A percentile compares a stretch with the other conserved stretches of the same genome.
These are phyloP conservation scores for Fusarium praegraminearum DNA, from an alignment of 2,329 filamentous ascomycete species.

Conservation along the genomic window DNA sequence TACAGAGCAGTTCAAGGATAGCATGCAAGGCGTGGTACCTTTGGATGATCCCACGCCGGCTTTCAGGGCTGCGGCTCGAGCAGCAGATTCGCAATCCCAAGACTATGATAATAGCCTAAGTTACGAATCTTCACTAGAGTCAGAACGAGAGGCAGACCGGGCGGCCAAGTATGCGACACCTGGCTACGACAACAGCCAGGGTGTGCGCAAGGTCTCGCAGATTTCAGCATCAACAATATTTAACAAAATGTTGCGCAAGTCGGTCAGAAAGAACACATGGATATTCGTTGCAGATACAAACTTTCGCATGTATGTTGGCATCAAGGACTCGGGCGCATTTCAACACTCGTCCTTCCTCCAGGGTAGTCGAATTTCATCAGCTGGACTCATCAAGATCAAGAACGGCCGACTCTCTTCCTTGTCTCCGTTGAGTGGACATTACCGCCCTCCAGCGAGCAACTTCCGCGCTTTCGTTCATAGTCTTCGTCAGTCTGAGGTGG, in stretches of 20 bases:
- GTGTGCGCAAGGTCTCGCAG: conserved; percentile 67
- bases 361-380: conserved; percentile 82
- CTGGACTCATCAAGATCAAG: conserved; percentile 87
- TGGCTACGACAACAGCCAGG: conserved; percentile 70
- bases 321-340: conserved; percentile 89
- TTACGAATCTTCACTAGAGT: conserved; percentile 57
- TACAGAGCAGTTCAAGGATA: conserved; percentile 80
- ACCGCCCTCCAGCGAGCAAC: conserved; percentile 84
- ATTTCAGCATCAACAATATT: conserved; percentile 79
- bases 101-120: conserved; percentile 45
- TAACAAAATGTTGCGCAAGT: conserved; percentile 81
- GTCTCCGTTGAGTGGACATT: conserved; percentile 81
- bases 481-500: conserved; percentile 78
- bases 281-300: conserved; percentile 91
- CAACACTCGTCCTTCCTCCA: conserved; percentile 93
- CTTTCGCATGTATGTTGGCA: conserved; percentile 87
- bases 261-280: conserved; percentile 89
- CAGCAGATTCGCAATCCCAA: conserved; percentile 15
- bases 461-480: conserved; percentile 84
- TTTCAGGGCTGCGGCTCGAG: conserved; percentile 53
- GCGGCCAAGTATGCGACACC: conserved; percentile 75
- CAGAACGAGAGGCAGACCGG: conserved; percentile 68
- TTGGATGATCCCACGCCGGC: conserved; percentile 69
- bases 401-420: conserved; percentile 80
- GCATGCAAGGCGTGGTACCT: conserved; percentile 78